A percentile compares a stretch with the other conserved stretches of the same genome.
phyloP scores from a whole-genome alignment of 2,329 filamentous ascomycete genomes.

The Grosmannia clavigera region DNA sequence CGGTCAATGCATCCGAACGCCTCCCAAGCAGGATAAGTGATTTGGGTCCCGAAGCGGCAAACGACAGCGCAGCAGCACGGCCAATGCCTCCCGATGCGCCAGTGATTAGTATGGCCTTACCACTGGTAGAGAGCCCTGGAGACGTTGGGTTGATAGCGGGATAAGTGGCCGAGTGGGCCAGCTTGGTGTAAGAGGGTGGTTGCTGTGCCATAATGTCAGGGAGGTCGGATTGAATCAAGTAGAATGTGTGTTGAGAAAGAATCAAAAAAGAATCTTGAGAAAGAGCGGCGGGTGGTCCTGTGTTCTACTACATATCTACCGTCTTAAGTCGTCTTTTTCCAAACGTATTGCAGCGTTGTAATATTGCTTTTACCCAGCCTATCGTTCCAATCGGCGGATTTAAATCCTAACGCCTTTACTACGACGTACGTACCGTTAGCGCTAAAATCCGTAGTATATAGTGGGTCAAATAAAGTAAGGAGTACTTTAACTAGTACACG shows the following conservation, averaged over 20 bases:
- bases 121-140: neutral
- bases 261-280: neutral
- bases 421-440: no score
- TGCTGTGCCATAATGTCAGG: neutral
- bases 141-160: neutral
- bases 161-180: neutral
- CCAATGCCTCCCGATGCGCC: neutral
- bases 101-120: neutral
- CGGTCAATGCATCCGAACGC: neutral
- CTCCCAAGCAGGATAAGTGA: neutral
- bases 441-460: no score
- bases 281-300: neutral
- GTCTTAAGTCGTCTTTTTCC: neutral
- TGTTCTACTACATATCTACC: neutral
- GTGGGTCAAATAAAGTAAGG: no score
- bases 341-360: no score
- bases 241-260: neutral
- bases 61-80: neutral
- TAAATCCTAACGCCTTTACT: no score
- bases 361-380: no score
- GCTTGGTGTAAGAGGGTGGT: neutral
- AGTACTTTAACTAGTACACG: no score
- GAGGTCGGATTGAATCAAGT: neutral
- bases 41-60: neutral
- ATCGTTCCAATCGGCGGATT: no score